A percentile compares a stretch with the other conserved stretches of the same genome.
Evolutionary conservation across 164 flowering plant species (phyloP).

Genomic region (Buxus sempervirens): DNA sequence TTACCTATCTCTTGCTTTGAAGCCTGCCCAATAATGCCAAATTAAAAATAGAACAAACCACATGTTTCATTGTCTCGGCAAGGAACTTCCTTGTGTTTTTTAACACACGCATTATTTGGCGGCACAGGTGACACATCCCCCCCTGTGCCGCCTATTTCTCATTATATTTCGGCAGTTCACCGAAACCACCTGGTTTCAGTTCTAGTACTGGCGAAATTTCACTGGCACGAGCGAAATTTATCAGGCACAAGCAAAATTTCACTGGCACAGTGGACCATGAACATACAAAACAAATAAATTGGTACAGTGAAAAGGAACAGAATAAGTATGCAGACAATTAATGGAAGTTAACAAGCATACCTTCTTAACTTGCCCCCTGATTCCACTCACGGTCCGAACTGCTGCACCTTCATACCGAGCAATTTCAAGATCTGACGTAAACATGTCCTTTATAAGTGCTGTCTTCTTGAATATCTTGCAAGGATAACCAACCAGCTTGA

Average conservation of each 20-base stretch:
- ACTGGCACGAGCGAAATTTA: no score
- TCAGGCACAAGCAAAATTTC: no score
- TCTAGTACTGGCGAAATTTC: no score
- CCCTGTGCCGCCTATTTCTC: no score
- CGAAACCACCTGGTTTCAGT: no score
- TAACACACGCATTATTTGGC: no score
- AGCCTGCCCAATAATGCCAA: conserved; percentile 50
- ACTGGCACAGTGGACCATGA: no score
- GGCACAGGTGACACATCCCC: no score
- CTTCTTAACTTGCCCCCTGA: conserved; percentile 96
- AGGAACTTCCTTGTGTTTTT: no score
- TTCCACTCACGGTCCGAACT: conserved; percentile 91
- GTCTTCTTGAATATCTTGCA: conserved; percentile 93
- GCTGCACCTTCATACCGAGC: conserved; percentile 92
- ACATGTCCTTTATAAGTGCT: conserved; percentile 86
- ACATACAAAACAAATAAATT: neutral
- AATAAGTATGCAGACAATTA: neutral
- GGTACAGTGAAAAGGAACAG: neutral
- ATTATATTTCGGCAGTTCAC: no score
- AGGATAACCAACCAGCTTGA: conserved; percentile 83
- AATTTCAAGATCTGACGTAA: conserved; percentile 92
- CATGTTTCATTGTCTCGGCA: no score
- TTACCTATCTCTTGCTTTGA: conserved; percentile 81
- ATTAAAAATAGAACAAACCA: conserved; percentile 8
- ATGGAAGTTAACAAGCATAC: conserved; percentile 28